Evolutionary conservation across 306 rosid genomes (phyloP).

Genomic region (Senna tora): DNA sequence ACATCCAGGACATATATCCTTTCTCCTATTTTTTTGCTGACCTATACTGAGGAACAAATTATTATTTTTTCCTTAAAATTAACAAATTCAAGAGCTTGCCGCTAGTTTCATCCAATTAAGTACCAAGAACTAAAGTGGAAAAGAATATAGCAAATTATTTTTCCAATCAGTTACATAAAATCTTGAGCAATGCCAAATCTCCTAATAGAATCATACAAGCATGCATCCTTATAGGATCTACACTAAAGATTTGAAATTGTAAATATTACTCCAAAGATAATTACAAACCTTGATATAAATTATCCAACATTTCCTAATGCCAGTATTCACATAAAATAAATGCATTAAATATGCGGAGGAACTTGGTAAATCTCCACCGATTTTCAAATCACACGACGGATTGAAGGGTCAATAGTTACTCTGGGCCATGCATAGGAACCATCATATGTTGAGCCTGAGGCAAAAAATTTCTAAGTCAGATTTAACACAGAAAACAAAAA

Average conservation of each 20-base stretch:
- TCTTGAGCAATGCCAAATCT: conserved; percentile 8
- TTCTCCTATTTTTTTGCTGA: neutral
- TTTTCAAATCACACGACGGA: conserved; percentile 32
- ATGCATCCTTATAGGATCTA: conserved; percentile 36
- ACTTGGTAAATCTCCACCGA: conserved; percentile 32
- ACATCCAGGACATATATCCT: neutral
- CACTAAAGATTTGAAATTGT: conserved; percentile 31
- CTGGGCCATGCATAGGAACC: conserved; percentile 71
- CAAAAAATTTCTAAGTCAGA: conserved; percentile 21
- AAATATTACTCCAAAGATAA: conserved; percentile 31
- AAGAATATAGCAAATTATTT: conserved; percentile 29
- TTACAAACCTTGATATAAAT: conserved; percentile 41
- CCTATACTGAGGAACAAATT: neutral
- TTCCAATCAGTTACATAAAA: conserved; percentile 32
- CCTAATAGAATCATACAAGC: conserved; percentile 32
- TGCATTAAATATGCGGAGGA: conserved; percentile 33
- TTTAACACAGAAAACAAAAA: conserved; percentile 7
- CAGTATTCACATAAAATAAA: conserved; percentile 39
- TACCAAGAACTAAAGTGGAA: neutral
- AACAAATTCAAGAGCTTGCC: neutral
- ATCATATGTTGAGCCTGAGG: conserved; percentile 70
- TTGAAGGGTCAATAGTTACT: conserved; percentile 39
- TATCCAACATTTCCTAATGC: conserved; percentile 35
- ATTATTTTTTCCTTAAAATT: neutral
- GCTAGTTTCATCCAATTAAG: conserved; percentile 5